Base-by-base conservation (phyloP, 1,284 basidiomycete species). In the Xerocomus cyaneibrunnescens region DNA sequence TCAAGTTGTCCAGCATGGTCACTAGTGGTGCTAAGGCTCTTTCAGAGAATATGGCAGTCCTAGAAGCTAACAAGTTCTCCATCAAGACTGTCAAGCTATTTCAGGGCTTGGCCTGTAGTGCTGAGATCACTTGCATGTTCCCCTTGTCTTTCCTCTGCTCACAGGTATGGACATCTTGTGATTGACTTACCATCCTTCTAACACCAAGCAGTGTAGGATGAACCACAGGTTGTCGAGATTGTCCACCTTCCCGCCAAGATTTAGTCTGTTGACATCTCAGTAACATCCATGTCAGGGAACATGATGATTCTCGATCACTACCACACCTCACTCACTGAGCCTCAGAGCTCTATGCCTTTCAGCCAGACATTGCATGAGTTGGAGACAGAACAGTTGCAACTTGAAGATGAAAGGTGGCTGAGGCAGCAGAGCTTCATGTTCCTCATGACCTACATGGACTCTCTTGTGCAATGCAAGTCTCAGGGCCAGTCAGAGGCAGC, bases 361-460 rank as follows among this genome's bases (percentile, higher is more conserved):
- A 63, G 53, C 35, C 28, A 47, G 25, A 28, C 25, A 5, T 27
- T 56, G 23, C 41, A 35, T n/a, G 58, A 52, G 13, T 41, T 67
- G 9, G 47, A 43, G 32, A 17, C 30, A 8, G 54, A 64, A 22
- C 55, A 35, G 17, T 23, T 42, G 21, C 52, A 48, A 19, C 48
- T 67, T 8, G 35, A 49, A 40, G 53, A 67, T 14, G 64, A 64
- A 35, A 53, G n/a, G 16, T 45, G 52, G 2, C 30, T 61, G 45
- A 63, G 60, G 42, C 50, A 63, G 34, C 51, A 61, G 25, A 54
- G 62, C 36, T 47, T 63, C 41, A 36, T 40, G 10, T 65, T 67
- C 38, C 50, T 67, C 19, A 57, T 61, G 2, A 67, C 65, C 2
- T 65, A 61, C 30, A 67, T 67, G 58, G 52, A 62, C 32, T 62